Base-by-base conservation (phyloP, 179 eudicot species). In the Spinacia oleracea region DNA sequence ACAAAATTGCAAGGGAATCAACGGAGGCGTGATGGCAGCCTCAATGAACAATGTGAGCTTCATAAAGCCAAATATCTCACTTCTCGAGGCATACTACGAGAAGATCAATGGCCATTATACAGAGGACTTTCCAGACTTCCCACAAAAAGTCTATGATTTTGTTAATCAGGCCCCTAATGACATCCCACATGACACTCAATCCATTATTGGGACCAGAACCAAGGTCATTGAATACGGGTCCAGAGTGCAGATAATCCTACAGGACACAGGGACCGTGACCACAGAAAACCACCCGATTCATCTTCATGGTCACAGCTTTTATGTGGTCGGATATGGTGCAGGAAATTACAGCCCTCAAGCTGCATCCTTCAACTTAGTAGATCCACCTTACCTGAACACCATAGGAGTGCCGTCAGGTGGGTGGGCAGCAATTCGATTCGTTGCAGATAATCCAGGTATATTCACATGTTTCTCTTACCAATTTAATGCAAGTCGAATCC, bases 261-360 rank as follows among this genome's bases (percentile, higher is more conserved):
- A 90, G 80, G 97, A 89, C 71, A 91, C 97, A 1, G 91, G 93
- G 51, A 90, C 89, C 14, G 88, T 91, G 78, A 72, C 91, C 18
- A 90, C 93, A 4, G 97, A 91, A 72, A 90, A 91, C 78, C 93
- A 91, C 76, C 97, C 97, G 0, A 88, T 91, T 80, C 97, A 91
- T 81, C 87, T 91, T 29, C 97, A 91, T 78, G 93, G 97, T 4
- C 90, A 90, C 53, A 91, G 88, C 80, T 91, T 91, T 86, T 89
- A 91, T 70, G 91, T 90, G 46, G 90, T 91, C 6, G 97, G 97
- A 70, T 88, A 85, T 82, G 97, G 93, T 23, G 78, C 77, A 32
- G 97, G 97, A 74, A 88, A 90, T 77, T 91, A 90, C 74, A 53
- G 88, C 70, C 89, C 93, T 25, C 82, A 90, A 75, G 79, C 65